phyloP scores from a whole-genome alignment of 176 grass and related monocot genomes.

The Canna indica region DNA sequence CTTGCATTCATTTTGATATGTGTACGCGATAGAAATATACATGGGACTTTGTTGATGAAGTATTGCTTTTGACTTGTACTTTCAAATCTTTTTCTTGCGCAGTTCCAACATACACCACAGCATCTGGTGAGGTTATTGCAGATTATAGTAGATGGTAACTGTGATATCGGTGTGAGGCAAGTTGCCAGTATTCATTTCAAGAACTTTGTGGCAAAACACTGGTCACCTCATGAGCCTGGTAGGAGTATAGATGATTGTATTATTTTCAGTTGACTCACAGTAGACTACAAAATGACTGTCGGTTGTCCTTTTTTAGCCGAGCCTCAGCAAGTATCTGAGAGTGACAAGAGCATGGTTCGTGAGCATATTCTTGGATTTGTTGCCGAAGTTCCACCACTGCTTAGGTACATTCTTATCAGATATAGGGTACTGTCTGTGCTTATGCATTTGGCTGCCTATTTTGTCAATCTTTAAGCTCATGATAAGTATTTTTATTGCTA shows the following conservation, averaged over 20 bases:
- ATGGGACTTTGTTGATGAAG: neutral
- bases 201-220: constrained; percentile 90
- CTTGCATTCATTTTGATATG: neutral
- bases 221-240: constrained; percentile 69
- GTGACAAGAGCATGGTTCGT: constrained; percentile 69
- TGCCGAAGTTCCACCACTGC: constrained; percentile 65
- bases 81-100: constrained; percentile 15
- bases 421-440: neutral
- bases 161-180: constrained; percentile 80
- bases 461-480: neutral
- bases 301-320: constrained; percentile 33
- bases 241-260: neutral
- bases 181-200: constrained; percentile 97
- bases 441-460: neutral
- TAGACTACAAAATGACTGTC: constrained; percentile 10
- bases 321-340: constrained; percentile 55
- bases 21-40: neutral
- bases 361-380: constrained; percentile 89
- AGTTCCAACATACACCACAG: constrained; percentile 71
- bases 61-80: neutral
- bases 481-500: neutral
- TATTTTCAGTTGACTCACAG: constrained; percentile 11
- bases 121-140: constrained; percentile 82
- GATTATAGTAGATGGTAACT: constrained; percentile 77
- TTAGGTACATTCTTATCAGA: constrained; percentile 48